Conservation (phyloP, 2,329 filamentous ascomycete species). For the Bipolaris zeicola region DNA sequence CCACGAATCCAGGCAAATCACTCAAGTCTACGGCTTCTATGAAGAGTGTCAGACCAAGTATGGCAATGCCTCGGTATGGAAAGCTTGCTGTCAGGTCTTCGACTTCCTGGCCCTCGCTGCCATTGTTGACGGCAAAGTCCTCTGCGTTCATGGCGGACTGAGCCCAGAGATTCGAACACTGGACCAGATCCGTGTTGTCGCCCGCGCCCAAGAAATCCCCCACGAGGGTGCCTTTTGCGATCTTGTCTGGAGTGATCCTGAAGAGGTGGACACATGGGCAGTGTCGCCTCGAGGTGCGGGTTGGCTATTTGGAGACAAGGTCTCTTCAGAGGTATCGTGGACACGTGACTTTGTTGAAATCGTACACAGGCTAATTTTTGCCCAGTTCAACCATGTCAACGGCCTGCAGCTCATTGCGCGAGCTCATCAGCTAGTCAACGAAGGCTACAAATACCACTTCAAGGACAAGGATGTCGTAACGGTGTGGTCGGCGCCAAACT, state of each 20-base stretch:
- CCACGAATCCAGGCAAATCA: conserved; percentile 98
- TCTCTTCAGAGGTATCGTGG: conserved; percentile 64
- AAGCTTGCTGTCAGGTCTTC: conserved; percentile 98
- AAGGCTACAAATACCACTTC: conserved; percentile 92
- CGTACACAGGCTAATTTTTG: conserved; percentile 3
- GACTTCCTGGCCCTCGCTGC: conserved; percentile 97
- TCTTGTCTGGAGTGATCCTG: conserved; percentile 88
- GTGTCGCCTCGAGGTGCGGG: conserved; percentile 71
- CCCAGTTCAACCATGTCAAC: conserved; percentile 75
- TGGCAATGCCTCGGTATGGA: conserved; percentile 98
- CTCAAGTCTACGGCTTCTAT: conserved; percentile 99
- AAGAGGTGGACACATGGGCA: conserved; percentile 72
- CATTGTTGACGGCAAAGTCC: conserved; percentile 98
- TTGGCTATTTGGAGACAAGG: conserved; percentile 73
- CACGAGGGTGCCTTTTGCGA: conserved; percentile 99
- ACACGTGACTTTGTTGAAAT: not conserved
- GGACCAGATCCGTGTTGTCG: conserved; percentile 79
- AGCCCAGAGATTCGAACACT: conserved; percentile 96
- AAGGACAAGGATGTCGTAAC: conserved; percentile 95
- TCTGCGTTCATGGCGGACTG: conserved; percentile 95
- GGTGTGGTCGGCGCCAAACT: conserved; percentile 85
- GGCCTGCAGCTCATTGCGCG: conserved; percentile 72
- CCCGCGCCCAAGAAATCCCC: conserved; percentile 88
- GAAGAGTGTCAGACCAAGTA: conserved; percentile 99
- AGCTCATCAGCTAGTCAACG: conserved; percentile 76